Evolutionary conservation across 495 filamentous ascomycete genomes (phyloP), one percentile per base, ranked within the genome.

Genomic region (Penicillium bialowiezense): DNA sequence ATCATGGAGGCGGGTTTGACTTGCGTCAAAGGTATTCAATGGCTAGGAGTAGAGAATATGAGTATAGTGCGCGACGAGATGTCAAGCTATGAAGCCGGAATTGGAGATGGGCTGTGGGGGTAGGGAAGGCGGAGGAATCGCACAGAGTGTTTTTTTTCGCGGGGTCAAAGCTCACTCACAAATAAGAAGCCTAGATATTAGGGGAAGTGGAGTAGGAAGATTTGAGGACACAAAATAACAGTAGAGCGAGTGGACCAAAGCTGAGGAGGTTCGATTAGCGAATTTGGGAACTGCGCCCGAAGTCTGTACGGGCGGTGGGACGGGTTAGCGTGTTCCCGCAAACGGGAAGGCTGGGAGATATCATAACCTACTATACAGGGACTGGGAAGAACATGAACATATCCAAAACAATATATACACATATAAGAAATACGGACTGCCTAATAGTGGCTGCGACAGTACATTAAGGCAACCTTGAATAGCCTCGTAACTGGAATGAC

Each of bases 1-100:
- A 98, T 98, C 53, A 74, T 95, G 76, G 71, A 53, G 44, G 59
- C 31, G 47, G 38, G 29, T 45, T 53, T 37, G 58, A 56, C 18
- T 23, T 40, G 40, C 23, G 19, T 31, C 31, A 44, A 20, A 23
- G 4, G 23, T 28, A 10, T 39, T 48, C 35, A 55, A 60, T 51
- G 21, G 41, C 46, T 51, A 31, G 38, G 34, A 21, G 47, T 17
- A 14, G 14, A 48, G 28, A 38, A 38, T 33, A 48, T 57, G 26
- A 47, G 51, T 34, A 47, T 23, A 40, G 44, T 29, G 24, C 15
- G 32, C 39, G 44, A 51, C 31, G 32, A 18, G 44, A 40, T 38
- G 50, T 34, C 21, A 35, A 40, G 40, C 48, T 50, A 48, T 44
- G 45, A 48, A 50, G 39, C 50, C 52, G 58, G 52, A 64, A 57